Conservation (phyloP, 345 rosid genomes). For the Mercurialis annua region DNA sequence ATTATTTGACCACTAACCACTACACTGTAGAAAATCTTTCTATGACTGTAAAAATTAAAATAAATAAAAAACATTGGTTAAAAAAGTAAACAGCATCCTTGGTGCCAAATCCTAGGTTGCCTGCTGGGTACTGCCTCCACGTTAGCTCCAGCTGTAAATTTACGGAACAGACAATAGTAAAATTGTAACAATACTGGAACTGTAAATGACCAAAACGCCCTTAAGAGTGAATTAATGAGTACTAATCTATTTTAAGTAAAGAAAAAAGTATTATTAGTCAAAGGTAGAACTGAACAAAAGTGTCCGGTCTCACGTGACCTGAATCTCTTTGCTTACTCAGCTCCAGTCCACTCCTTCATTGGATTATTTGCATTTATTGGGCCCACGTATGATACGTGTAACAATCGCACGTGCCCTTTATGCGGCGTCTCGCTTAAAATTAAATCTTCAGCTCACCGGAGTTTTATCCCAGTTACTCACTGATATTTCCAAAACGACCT, state of each 20-base stretch:
- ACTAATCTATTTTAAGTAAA: neutral
- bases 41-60: no score
- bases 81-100: neutral
- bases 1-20: no score
- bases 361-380: neutral
- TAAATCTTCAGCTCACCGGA: neutral
- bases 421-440: constrained; percentile 39
- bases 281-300: constrained; percentile 30
- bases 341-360: constrained; percentile 14
- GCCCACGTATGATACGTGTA: constrained; percentile 27
- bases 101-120: constrained; percentile 32
- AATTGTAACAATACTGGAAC: constrained; percentile 18
- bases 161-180: no score
- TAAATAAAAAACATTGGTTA: no score
- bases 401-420: constrained; percentile 10
- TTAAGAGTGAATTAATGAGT: neutral
- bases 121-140: constrained; percentile 19
- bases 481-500: neutral
- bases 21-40: no score
- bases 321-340: constrained; percentile 44
- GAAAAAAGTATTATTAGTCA: constrained; percentile 29
- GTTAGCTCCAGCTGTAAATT: constrained; percentile 31
- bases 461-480: neutral
- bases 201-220: constrained; percentile 24
- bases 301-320: constrained; percentile 42